phyloP scores from a whole-genome alignment of 2,329 filamentous ascomycete genomes.

The Aspergillus melleus region DNA sequence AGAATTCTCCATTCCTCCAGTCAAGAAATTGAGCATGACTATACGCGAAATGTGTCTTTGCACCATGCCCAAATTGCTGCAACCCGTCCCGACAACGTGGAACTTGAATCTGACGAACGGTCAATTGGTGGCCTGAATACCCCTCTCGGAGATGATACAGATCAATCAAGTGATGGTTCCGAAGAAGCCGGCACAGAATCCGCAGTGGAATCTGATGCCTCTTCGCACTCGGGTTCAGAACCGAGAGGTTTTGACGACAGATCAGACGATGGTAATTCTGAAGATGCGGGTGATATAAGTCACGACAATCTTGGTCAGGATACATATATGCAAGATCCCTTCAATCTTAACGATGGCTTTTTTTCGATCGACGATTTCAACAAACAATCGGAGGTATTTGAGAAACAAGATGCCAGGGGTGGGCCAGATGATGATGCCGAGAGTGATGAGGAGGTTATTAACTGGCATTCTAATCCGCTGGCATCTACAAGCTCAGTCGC shows the following conservation, averaged over 20 bases:
- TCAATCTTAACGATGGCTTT: slow-evolving; percentile 94
- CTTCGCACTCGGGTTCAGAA: background rate
- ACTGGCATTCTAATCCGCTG: slow-evolving; percentile 82
- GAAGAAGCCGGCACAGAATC: background rate
- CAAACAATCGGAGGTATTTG: slow-evolving; percentile 83
- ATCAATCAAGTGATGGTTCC: background rate
- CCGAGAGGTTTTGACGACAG: slow-evolving; percentile 12
- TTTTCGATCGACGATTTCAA: slow-evolving; percentile 99
- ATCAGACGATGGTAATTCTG: slow-evolving; percentile 12
- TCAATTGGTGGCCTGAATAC: slow-evolving; percentile 16
- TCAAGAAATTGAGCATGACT: slow-evolving; percentile 53
- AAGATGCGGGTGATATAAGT: slow-evolving; percentile 30
- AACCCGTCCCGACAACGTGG: slow-evolving; percentile 9
- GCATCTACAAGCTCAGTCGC: slow-evolving; percentile 29
- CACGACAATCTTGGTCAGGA: slow-evolving; percentile 39
- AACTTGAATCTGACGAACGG: slow-evolving; percentile 15
- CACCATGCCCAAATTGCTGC: background rate
- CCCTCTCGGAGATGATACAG: slow-evolving; percentile 15
- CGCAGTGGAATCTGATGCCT: background rate
- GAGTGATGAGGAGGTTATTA: slow-evolving; percentile 78
- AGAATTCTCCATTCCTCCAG: slow-evolving; percentile 71
- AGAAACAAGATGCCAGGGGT: slow-evolving; percentile 77
- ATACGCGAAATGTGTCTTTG: slow-evolving; percentile 32
- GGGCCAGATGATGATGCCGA: slow-evolving; percentile 72
- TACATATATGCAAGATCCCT: slow-evolving; percentile 68